Evolutionary conservation across 202 grass and related monocot species (phyloP).

Genomic region (Musa balbisiana): DNA sequence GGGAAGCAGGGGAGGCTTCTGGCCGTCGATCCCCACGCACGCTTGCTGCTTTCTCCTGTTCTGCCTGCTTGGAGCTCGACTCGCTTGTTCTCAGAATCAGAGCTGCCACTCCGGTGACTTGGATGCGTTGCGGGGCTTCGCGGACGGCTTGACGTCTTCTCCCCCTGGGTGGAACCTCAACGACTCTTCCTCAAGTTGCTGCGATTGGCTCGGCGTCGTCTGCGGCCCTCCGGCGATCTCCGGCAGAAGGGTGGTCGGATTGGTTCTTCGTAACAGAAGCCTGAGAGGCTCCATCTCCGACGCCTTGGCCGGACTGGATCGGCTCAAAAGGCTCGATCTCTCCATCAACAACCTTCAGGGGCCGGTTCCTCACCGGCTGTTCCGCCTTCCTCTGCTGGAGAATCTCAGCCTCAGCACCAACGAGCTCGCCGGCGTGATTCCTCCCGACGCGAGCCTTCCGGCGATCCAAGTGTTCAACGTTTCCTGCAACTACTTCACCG

Average conservation of each 20-base stretch:
- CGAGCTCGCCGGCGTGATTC: not conserved
- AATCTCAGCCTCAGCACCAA: constrained; percentile 6
- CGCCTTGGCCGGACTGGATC: constrained; percentile 5
- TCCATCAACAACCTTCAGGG: not conserved
- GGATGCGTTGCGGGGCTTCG: constrained; percentile 2
- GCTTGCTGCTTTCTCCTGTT: not conserved
- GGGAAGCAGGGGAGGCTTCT: too few relatives aligned
- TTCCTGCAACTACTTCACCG: constrained; percentile 8
- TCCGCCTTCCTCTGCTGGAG: constrained; percentile 6
- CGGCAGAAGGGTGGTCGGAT: not conserved
- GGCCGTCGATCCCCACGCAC: not conserved
- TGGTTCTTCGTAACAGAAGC: not conserved
- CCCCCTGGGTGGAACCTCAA: not conserved
- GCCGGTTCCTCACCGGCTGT: not conserved
- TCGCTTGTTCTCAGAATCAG: constrained; percentile 11
- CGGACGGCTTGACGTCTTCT: not conserved
- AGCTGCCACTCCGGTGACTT: not conserved
- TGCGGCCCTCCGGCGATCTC: not conserved
- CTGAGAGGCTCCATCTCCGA: constrained; percentile 5
- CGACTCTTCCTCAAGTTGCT: constrained; percentile 1
- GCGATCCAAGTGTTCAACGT: constrained; percentile 5
- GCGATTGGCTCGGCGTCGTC: not conserved
- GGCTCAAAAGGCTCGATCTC: constrained; percentile 1
- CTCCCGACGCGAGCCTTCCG: not conserved
- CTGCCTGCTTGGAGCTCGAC: not conserved